Evolutionary conservation across 1,284 basidiomycete genomes (phyloP).

Genomic region (Sporisorium scitamineum): DNA sequence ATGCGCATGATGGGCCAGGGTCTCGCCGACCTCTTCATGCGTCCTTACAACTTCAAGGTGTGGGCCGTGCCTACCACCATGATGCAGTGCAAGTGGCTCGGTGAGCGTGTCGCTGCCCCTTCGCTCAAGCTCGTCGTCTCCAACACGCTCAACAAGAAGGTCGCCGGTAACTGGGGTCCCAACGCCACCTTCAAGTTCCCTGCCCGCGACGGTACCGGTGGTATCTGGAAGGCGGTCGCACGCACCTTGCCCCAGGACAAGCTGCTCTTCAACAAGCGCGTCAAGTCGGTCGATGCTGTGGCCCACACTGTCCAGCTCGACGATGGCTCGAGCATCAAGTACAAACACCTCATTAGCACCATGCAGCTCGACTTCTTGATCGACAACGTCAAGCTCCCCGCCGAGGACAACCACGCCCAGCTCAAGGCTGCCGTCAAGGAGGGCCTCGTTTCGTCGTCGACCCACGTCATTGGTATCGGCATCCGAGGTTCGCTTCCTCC

Average conservation of each 20-base stretch:
- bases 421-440: constrained; percentile 69
- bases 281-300: constrained; percentile 70
- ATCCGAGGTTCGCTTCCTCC: constrained; percentile 72
- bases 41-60: constrained; percentile 74
- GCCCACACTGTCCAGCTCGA: constrained; percentile 70
- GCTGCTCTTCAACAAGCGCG: constrained; percentile 70
- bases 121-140: constrained; percentile 72
- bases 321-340: constrained; percentile 71
- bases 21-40: constrained; percentile 73
- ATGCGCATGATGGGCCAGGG: constrained; percentile 72
- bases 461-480: constrained; percentile 73
- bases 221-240: constrained; percentile 74
- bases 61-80: constrained; percentile 73
- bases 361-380: constrained; percentile 72
- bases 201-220: constrained; percentile 72
- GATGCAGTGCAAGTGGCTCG: constrained; percentile 75
- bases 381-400: constrained; percentile 69
- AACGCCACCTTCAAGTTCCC: constrained; percentile 74
- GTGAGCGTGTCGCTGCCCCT: constrained; percentile 74
- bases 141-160: constrained; percentile 73
- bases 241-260: constrained; percentile 71
- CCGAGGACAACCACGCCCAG: constrained; percentile 69
- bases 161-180: constrained; percentile 73
- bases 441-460: constrained; percentile 72
- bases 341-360: constrained; percentile 72